A percentile compares a stretch with the other conserved stretches of the same genome.
Conservation (phyloP, 1,284 basidiomycete species). For the Leucocoprinus gongylophorus region DNA sequence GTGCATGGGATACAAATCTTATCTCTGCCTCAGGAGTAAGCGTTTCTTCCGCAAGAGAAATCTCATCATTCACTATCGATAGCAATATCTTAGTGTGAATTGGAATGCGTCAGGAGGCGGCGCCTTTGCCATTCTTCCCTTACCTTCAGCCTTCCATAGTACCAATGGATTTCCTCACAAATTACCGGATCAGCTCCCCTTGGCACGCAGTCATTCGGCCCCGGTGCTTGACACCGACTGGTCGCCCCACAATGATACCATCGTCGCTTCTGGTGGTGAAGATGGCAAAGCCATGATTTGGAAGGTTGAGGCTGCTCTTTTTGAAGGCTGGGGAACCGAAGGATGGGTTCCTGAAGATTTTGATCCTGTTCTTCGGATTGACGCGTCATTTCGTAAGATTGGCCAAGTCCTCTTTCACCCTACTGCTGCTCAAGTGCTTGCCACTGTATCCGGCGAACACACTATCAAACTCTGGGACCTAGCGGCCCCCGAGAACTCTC, state of each 20-base stretch:
- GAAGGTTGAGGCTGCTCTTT: constrained; percentile 66
- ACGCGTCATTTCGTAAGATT: constrained; percentile 76
- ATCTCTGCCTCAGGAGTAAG: constrained; percentile 79
- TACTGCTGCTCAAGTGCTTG: constrained; percentile 81
- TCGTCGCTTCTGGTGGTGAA: constrained; percentile 88
- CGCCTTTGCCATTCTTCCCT: constrained; percentile 88
- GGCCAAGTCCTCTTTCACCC: constrained; percentile 96
- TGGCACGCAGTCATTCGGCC: constrained; percentile 82
- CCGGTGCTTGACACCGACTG: constrained; percentile 95
- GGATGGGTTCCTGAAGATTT: constrained; percentile 80
- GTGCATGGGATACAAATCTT: constrained; percentile 96
- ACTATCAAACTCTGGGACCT: constrained; percentile 92
- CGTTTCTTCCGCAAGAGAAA: background rate
- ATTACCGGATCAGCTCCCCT: constrained; percentile 88
- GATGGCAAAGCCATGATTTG: constrained; percentile 92
- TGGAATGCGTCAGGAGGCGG: constrained; percentile 96
- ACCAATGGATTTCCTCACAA: constrained; percentile 63
- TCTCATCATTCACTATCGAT: constrained; percentile 11
- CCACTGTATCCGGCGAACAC: constrained; percentile 85
- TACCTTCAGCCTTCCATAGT: constrained; percentile 66
- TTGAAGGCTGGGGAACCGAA: constrained; percentile 85
- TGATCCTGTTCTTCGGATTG: constrained; percentile 71
- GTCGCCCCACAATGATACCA: constrained; percentile 89
- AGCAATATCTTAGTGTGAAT: constrained; percentile 88
- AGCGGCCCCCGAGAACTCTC: constrained; percentile 56